Base-by-base conservation (phyloP, 352 stramenopile genomes). In the Blastocystis sp. region DNA sequence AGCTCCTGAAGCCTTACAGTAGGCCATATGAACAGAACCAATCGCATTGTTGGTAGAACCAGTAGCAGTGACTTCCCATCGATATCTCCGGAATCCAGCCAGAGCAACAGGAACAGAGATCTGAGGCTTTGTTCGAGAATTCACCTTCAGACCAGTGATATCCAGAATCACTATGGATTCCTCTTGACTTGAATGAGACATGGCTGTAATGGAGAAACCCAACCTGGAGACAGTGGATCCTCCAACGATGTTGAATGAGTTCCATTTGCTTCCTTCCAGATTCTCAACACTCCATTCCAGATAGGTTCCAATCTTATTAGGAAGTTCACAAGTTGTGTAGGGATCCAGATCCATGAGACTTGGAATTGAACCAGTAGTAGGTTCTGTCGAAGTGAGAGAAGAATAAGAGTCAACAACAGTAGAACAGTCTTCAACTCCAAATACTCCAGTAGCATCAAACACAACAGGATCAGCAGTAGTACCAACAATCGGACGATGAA, bases 381-480 rank as follows among this genome's bases (percentile, higher is more conserved):
- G n/a, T 11, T 29, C 29, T 39, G 61, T n/a, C 2, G 27, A 32
- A 39, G 35, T 39, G 29, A 71, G 24, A 39, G n/a, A n/a, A 71
- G 61, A 29, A 39, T 49, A 71, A 21, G 1, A 0, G 24, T 71
- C 61, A 29, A 71, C 61, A 71, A 39, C 61, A 29, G 43, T 39
- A 12, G 61, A 71, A 39, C 61, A 71, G 61, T 71, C 61, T 12
- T 71, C 43, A 0, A 71, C 61, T 42, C 61, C 61, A 71, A 71
- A 71, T n/a, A 71, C 61, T 49, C 61, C 61, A 6, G 61, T 71
- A 29, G 61, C 61, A 39, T 71, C 56, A 63, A 63, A 63, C 11
- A 63, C 56, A 12, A 63, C 56, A 12, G 56, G 3, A 3, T 27
- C n/a, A 9, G 56, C 2, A 27, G 56, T 11, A 35, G 56, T 11